phyloP scores from a whole-genome alignment of 2,329 filamentous ascomycete genomes.

The Fusarium sulawesiense region DNA sequence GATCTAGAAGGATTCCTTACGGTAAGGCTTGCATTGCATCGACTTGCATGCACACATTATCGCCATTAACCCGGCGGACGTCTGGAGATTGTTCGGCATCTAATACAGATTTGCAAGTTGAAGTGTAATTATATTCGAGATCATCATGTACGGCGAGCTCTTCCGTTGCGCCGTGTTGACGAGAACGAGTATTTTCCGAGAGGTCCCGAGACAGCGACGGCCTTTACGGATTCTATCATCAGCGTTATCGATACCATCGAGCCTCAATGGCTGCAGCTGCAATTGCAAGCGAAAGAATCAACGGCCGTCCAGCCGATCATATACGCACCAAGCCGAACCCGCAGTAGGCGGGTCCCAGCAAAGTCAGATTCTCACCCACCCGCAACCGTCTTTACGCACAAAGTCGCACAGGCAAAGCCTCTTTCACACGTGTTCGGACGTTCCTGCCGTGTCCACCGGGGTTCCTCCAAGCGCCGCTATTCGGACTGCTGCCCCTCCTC shows the following conservation, averaged over 20 bases:
- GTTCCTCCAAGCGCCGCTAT: constrained; percentile 30
- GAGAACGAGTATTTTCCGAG: constrained; percentile 24
- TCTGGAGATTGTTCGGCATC: constrained; percentile 40
- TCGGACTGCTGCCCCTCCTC: constrained; percentile 44
- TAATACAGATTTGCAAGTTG: constrained; percentile 25
- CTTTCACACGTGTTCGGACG: constrained; percentile 41
- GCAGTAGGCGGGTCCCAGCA: constrained; percentile 40
- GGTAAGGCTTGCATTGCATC: constrained; percentile 13
- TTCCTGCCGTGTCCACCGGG: constrained; percentile 40
- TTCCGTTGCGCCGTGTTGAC: constrained; percentile 35
- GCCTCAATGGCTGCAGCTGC: not conserved
- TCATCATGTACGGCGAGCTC: constrained; percentile 34
- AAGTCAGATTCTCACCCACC: constrained; percentile 34
- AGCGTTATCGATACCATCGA: constrained; percentile 29
- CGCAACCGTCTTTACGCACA: constrained; percentile 21
- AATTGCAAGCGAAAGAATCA: constrained; percentile 1
- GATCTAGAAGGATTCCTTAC: constrained; percentile 10
- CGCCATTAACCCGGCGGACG: constrained; percentile 23
- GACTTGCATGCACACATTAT: constrained; percentile 6
- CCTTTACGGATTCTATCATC: constrained; percentile 13
- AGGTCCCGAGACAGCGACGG: constrained; percentile 31
- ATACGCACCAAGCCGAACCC: constrained; percentile 36
- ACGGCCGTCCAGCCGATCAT: constrained; percentile 34
- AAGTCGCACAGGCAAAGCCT: constrained; percentile 28
- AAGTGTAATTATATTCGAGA: constrained; percentile 19